Percentiles rank a stretch among this genome's conserved stretches.
Conservation (phyloP, 306 rosid species). For the Gastrolobium villosum region DNA sequence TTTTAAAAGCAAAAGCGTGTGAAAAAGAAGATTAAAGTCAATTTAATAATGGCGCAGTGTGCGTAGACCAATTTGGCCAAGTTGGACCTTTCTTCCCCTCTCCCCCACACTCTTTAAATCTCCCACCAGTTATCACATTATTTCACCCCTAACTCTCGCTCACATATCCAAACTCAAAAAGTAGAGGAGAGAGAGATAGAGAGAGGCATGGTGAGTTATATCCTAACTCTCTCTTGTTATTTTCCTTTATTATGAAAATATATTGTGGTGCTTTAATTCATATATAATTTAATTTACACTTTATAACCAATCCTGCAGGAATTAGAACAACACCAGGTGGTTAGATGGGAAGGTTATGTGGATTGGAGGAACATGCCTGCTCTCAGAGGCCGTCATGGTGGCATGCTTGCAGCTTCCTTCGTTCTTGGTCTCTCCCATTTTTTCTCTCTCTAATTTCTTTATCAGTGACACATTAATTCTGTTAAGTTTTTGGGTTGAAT, state of each 20-base stretch:
- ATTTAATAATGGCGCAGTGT: conserved; percentile 42
- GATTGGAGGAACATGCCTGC: conserved; percentile 86
- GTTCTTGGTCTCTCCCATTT: conserved; percentile 73
- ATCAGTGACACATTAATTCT: background rate
- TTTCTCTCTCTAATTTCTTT: background rate
- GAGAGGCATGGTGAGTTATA: conserved; percentile 56
- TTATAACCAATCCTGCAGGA: conserved; percentile 46
- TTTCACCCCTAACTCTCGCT: conserved; percentile 43
- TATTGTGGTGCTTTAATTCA: background rate
- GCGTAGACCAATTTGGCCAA: conserved; percentile 56
- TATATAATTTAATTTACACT: background rate
- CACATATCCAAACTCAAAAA: conserved; percentile 51
- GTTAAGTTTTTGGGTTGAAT: too few relatives aligned
- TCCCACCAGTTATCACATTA: conserved; percentile 48
- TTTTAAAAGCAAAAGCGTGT: background rate
- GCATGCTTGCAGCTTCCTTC: conserved; percentile 87
- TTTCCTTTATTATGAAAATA: background rate
- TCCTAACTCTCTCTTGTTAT: background rate
- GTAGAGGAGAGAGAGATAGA: background rate
- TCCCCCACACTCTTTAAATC: conserved; percentile 60
- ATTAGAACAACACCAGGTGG: conserved; percentile 51
- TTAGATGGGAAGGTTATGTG: conserved; percentile 86
- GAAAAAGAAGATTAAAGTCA: conserved; percentile 54
- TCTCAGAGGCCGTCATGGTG: conserved; percentile 82
- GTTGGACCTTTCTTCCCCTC: conserved; percentile 36